These are phyloP conservation scores for Botrytis fabae DNA, from an alignment of 2,329 filamentous ascomycete genomes.

Conservation along the genomic window DNA sequence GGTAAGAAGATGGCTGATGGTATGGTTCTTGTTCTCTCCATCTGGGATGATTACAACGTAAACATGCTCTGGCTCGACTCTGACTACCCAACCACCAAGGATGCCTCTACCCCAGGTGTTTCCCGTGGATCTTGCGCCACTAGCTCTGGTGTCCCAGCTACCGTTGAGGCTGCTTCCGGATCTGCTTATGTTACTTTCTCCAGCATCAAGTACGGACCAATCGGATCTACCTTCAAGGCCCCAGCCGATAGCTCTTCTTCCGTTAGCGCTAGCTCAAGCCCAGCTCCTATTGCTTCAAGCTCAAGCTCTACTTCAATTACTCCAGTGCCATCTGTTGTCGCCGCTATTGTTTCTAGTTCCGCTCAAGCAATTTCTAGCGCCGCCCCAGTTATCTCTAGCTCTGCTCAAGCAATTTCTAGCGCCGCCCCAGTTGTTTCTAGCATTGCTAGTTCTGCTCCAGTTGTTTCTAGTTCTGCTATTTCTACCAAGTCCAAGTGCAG, in stretches of 20 bases:
- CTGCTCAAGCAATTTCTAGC: too few relatives aligned
- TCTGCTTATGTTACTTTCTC: constrained; percentile 55
- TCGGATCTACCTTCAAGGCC: constrained; percentile 50
- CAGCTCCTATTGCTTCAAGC: neutral
- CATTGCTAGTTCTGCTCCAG: too few relatives aligned
- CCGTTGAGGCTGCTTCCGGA: constrained; percentile 50
- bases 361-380: neutral
- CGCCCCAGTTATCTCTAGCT: neutral
- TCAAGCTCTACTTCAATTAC: neutral
- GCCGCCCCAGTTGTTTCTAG: too few relatives aligned
- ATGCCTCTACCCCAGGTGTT: neutral
- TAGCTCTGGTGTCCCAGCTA: constrained; percentile 52
- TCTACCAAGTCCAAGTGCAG: constrained; percentile 3
- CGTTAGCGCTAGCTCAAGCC: neutral
- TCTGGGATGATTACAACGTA: constrained; percentile 56
- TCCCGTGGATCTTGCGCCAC: constrained; percentile 54
- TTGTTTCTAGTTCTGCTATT: too few relatives aligned
- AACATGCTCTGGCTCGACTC: constrained; percentile 69
- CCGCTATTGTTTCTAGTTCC: too few relatives aligned
- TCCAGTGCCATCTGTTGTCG: neutral
- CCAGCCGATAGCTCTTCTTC: neutral
- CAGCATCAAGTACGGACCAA: constrained; percentile 60
- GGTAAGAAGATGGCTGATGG: constrained; percentile 51
- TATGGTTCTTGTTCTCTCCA: constrained; percentile 64
- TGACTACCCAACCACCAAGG: constrained; percentile 32